Evolutionary conservation across 805 yeast species (phyloP).

Genomic region (Cyberlindnera samutprakarnensis): DNA sequence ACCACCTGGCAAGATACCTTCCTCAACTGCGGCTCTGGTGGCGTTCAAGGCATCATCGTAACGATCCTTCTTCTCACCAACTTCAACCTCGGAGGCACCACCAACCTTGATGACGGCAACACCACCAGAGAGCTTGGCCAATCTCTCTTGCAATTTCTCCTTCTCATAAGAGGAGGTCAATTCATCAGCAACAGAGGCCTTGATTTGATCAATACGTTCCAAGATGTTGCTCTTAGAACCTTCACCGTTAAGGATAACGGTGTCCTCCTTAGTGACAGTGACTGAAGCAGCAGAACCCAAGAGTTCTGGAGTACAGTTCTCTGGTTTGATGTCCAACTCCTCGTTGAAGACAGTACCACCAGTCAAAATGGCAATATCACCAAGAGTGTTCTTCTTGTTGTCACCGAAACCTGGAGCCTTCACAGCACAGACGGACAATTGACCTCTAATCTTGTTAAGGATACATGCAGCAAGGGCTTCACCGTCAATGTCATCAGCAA

Average conservation of each 20-base stretch:
- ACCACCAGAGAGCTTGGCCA: constrained; percentile 97
- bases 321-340: constrained; percentile 89
- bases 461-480: constrained; percentile 99
- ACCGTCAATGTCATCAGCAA: constrained; percentile 97
- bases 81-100: constrained; percentile 96
- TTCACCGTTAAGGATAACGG: constrained; percentile 90
- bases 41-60: constrained; percentile 98
- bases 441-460: constrained; percentile 96
- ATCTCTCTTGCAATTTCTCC: constrained; percentile 96
- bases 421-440: constrained; percentile 95
- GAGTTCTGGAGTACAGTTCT: constrained; percentile 84
- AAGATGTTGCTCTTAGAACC: constrained; percentile 82
- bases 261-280: constrained; percentile 93
- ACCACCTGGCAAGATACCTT: constrained; percentile 99
- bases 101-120: constrained; percentile 98
- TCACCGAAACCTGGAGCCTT: constrained; percentile 99
- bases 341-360: constrained; percentile 55
- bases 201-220: constrained; percentile 69
- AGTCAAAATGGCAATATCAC: constrained; percentile 87
- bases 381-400: constrained; percentile 94
- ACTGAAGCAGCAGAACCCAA: constrained; percentile 91
- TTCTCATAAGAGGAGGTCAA: constrained; percentile 64
- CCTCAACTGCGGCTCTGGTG: constrained; percentile 98
- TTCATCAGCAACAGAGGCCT: constrained; percentile 19
- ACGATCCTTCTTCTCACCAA: constrained; percentile 99